Evolutionary conservation across 805 yeast genomes (phyloP).

Genomic region (Torulaspora quercuum): DNA sequence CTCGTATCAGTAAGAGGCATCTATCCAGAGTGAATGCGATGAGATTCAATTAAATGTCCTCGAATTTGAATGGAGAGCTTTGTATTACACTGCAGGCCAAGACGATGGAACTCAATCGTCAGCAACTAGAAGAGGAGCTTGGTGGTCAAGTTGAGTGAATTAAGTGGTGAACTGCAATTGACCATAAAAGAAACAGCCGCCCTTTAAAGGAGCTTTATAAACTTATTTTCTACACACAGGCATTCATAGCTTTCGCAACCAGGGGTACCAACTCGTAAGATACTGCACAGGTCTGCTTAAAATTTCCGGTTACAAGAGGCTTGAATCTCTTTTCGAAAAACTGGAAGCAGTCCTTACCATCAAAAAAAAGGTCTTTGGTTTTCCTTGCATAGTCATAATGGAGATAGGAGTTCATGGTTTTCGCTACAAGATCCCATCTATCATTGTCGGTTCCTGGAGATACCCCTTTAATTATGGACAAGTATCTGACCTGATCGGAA

Average conservation of each 20-base stretch:
- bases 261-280: conserved; percentile 4
- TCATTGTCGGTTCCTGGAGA: conserved; percentile 2
- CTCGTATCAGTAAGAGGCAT: too few species aligned
- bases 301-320: background rate
- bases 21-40: too few species aligned
- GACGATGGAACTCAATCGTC: too few species aligned
- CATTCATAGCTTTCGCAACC: background rate
- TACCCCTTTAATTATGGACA: conserved; percentile 1
- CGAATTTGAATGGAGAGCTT: too few species aligned
- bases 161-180: too few species aligned
- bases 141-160: too few species aligned
- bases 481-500: conserved; percentile 1
- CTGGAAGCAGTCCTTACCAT: conserved; percentile 7
- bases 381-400: background rate
- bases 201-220: too few species aligned
- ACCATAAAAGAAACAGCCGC: too few species aligned
- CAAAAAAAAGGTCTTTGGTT: background rate
- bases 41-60: too few species aligned
- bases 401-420: conserved; percentile 2
- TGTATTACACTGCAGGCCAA: too few species aligned
- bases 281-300: background rate
- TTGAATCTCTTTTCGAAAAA: conserved; percentile 1
- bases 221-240: too few species aligned
- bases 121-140: too few species aligned
- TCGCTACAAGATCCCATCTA: conserved; percentile 7